A percentile compares a stretch with the other conserved stretches of the same genome.
phyloP scores from a whole-genome alignment of 73 alveolate genomes.

The Paramecium caudatum region DNA sequence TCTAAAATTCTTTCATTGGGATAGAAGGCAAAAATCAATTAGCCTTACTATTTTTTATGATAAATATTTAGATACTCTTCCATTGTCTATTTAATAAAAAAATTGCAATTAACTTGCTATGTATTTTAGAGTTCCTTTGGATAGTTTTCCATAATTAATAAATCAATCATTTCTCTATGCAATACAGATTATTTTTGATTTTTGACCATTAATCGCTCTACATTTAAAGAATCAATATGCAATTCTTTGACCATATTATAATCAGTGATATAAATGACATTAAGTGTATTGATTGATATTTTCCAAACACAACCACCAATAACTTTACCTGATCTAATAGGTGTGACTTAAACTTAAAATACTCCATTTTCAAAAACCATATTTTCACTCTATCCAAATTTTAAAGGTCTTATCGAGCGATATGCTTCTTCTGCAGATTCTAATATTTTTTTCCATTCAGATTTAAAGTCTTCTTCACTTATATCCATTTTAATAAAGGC shows the following conservation, averaged over 20 bases:
- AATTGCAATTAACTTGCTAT: not conserved
- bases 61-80: constrained; percentile 1
- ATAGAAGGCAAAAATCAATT: constrained; percentile 47
- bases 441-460: constrained; percentile 22
- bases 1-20: constrained; percentile 64
- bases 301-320: constrained; percentile 61
- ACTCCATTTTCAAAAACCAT: constrained; percentile 23
- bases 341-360: constrained; percentile 6
- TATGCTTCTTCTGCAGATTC: constrained; percentile 57
- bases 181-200: constrained; percentile 42
- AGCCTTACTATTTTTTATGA: constrained; percentile 37
- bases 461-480: not conserved
- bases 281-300: constrained; percentile 26
- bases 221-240: constrained; percentile 60
- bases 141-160: not conserved
- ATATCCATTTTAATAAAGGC: constrained; percentile 24
- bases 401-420: constrained; percentile 2
- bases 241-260: constrained; percentile 57
- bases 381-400: constrained; percentile 29
- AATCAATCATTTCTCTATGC: constrained; percentile 23
- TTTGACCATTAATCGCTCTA: not conserved
- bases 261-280: constrained; percentile 58
- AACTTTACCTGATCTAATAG: constrained; percentile 55
- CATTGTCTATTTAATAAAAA: constrained; percentile 10
- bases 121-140: not conserved